phyloP scores from a whole-genome alignment of 1,284 basidiomycete species.

The Malassezia sp. region DNA sequence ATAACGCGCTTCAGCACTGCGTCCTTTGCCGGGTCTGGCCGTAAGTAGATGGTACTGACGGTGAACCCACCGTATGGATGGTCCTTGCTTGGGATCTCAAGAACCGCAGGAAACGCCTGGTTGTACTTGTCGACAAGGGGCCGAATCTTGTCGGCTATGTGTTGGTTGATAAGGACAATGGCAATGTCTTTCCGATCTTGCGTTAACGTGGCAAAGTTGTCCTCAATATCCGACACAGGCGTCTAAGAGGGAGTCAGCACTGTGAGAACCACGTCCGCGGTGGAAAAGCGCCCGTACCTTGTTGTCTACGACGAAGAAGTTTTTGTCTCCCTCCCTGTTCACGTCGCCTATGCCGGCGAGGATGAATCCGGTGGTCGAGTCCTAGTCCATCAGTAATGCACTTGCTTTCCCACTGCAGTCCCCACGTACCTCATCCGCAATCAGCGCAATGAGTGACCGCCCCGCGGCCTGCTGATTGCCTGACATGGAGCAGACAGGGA shows the following conservation, averaged over 20 bases:
- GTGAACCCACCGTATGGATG: slow-evolving; percentile 48
- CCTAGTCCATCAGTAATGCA: slow-evolving; percentile 17
- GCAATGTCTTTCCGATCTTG: slow-evolving; percentile 40
- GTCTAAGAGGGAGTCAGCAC: too few relatives aligned
- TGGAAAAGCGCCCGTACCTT: slow-evolving; percentile 19
- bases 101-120: slow-evolving; percentile 85
- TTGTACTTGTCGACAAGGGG: slow-evolving; percentile 89
- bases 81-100: slow-evolving; percentile 91
- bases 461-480: slow-evolving; percentile 13
- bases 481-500: too few relatives aligned
- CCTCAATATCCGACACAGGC: slow-evolving; percentile 40
- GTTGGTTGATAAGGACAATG: slow-evolving; percentile 45
- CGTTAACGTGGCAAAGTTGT: slow-evolving; percentile 33
- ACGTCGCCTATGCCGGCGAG: slow-evolving; percentile 45
- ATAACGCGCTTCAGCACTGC: slow-evolving; percentile 93
- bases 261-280: not conserved
- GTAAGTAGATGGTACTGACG: not conserved
- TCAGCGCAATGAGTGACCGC: slow-evolving; percentile 18
- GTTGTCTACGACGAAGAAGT: slow-evolving; percentile 43
- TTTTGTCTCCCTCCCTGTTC: slow-evolving; percentile 36
- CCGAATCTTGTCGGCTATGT: slow-evolving; percentile 70
- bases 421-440: slow-evolving; percentile 15
- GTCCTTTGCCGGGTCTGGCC: slow-evolving; percentile 83
- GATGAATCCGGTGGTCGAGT: slow-evolving; percentile 44
- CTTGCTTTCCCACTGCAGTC: too few relatives aligned